These are phyloP conservation scores for Punctularia strigosozonata DNA, from an alignment of 768 basidiomycete genomes.

Conservation along the genomic window DNA sequence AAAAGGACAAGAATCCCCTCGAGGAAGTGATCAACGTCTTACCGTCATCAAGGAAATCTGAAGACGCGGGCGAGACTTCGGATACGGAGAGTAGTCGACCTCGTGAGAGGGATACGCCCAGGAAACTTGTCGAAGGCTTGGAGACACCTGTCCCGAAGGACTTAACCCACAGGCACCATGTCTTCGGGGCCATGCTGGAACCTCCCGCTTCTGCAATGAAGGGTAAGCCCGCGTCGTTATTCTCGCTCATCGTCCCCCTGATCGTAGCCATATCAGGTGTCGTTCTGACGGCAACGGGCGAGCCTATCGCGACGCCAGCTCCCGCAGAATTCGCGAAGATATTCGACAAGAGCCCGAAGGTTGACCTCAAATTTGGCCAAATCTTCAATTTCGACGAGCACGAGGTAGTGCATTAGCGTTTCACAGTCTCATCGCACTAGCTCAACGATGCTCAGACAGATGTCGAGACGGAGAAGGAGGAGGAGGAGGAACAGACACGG, in stretches of 20 bases:
- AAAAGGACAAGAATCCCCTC: conserved; percentile 46
- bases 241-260: no score
- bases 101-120: no score
- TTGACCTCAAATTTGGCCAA: conserved; percentile 64
- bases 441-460: conserved; percentile 12
- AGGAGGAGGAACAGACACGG: conserved; percentile 17
- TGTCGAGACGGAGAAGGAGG: conserved; percentile 9
- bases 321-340: conserved; percentile 55
- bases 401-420: conserved; percentile 19
- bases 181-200: no score
- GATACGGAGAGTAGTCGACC: no score
- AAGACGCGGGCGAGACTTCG: no score
- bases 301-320: conserved; percentile 58
- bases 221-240: no score
- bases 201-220: conserved; percentile 29
- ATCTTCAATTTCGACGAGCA: conserved; percentile 56
- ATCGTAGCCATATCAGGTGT: no score
- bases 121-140: no score
- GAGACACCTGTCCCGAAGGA: no score
- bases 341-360: conserved; percentile 57
- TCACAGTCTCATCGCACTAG: no score
- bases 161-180: no score
- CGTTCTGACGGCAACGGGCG: conserved; percentile 68
- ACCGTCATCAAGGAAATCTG: no score
- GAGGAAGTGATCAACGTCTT: conserved; percentile 71